Evolutionary conservation across 495 filamentous ascomycete genomes (phyloP), one percentile per base, ranked within the genome.

Genomic region (Penicillium antarcticum): DNA sequence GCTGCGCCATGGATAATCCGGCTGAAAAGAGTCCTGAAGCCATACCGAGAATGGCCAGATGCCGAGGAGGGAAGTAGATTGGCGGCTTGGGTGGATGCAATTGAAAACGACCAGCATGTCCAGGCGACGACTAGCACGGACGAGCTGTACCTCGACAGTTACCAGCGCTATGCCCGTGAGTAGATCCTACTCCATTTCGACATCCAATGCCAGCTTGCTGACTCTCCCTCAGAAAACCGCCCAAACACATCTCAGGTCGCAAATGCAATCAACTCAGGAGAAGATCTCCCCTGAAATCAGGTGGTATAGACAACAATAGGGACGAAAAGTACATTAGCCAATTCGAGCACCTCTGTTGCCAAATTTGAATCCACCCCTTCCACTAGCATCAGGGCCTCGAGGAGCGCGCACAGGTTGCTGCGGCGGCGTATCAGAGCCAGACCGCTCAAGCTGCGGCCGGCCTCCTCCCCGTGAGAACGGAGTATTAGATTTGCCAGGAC

Each of bases 1-100:
- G 80, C 92, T 41, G 92, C 91, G 7, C 92, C 92, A 7, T 97
- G 92, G 82, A 80, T 94, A 42, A 60, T 96, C 29, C 84, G 92
- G 1, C 68, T 96, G 45, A 74, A 77, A 11, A 76, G 84, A 14
- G 88, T 96, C 21, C 73, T 95, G 45, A 83, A 84, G 44, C 86
- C 84, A n/a, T 92, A 92, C 60, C 80, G 87, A 18, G 85, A 81
- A 26, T 96, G 89, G 89, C 82, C 83, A 21, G 84, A 88, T 40
- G 81, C 89, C 8, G 78, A 85, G 51, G 73, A 77, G 12, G 85
- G 82, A 6, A 86, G 74, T 56, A 79, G 92, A 42, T 90, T 87
- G 83, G 83, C 77, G 21, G 72, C 70, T 26, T 97, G 91, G 92
- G 71, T 94, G 6, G 70, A 86, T n/a, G 92, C 92, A 5, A 77